Percentiles rank a stretch among this genome's conserved stretches.
phyloP scores from a whole-genome alignment of 1,284 basidiomycete genomes.

The Lentinus polychrous region DNA sequence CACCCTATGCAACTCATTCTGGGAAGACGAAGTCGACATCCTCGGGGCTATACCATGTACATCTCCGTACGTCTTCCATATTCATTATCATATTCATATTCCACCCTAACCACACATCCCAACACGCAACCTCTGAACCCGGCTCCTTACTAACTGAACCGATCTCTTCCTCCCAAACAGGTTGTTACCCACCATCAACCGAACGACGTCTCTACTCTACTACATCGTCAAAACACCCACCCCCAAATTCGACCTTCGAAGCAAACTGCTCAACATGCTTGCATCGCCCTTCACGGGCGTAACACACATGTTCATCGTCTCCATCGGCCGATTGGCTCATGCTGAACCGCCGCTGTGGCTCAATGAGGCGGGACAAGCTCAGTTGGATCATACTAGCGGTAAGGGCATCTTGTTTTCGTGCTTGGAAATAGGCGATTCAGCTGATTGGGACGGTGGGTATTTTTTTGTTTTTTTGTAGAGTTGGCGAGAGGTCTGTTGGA shows the following conservation, averaged over 20 bases:
- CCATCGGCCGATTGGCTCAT: slow-evolving; percentile 69
- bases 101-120: no score
- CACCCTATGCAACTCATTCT: slow-evolving; percentile 46
- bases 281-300: slow-evolving; percentile 55
- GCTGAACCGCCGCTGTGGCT: slow-evolving; percentile 63
- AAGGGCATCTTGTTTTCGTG: slow-evolving; percentile 1
- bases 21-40: slow-evolving; percentile 55
- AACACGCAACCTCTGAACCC: no score
- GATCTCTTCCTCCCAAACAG: no score
- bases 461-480: no score
- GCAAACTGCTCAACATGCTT: slow-evolving; percentile 46
- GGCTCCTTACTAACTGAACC: no score
- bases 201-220: slow-evolving; percentile 51
- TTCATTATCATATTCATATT: no score
- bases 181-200: slow-evolving; percentile 40
- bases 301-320: slow-evolving; percentile 71
- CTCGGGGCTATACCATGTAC: slow-evolving; percentile 30
- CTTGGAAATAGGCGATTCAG: no score
- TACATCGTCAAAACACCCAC: slow-evolving; percentile 45
- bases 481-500: slow-evolving; percentile 20
- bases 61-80: slow-evolving; percentile 30
- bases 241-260: slow-evolving; percentile 41
- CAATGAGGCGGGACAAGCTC: slow-evolving; percentile 32
- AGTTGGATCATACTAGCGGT: slow-evolving; percentile 50
- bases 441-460: no score